Conservation (phyloP, 1,284 basidiomycete species). For the Cerioporus squamosus region DNA sequence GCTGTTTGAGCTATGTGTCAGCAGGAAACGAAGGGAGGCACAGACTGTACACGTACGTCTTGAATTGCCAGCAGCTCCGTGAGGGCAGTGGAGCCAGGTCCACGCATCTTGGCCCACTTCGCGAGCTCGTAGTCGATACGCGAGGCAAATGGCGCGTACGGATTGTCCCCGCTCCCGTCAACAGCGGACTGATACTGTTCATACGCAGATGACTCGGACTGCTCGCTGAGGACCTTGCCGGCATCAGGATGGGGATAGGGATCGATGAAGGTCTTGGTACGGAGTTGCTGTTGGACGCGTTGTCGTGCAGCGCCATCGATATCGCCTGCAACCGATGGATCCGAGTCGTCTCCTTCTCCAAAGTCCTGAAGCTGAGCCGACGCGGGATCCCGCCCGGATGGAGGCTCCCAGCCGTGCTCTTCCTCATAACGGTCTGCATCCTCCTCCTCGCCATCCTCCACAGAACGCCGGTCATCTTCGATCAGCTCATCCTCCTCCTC, state of each 20-base stretch:
- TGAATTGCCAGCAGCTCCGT: conserved; percentile 22
- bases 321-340: background rate
- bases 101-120: conserved; percentile 25
- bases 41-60: conserved; percentile 18
- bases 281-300: no score
- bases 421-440: no score
- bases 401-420: no score
- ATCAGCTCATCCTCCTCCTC: no score
- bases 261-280: no score
- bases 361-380: no score
- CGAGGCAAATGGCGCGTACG: conserved; percentile 13
- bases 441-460: no score
- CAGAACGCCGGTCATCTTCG: no score
- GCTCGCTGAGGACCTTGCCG: background rate
- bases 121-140: conserved; percentile 27
- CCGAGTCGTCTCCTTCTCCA: background rate
- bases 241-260: background rate
- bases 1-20: background rate
- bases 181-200: background rate
- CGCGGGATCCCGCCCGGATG: no score
- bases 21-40: no score
- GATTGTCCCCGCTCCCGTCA: background rate
- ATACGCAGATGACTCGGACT: background rate
- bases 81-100: conserved; percentile 21
- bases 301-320: no score